A percentile compares a stretch with the other conserved stretches of the same genome.
These are phyloP conservation scores for Pseudocercospora cruenta DNA, from an alignment of 2,329 filamentous ascomycete genomes.

Conservation along the genomic window DNA sequence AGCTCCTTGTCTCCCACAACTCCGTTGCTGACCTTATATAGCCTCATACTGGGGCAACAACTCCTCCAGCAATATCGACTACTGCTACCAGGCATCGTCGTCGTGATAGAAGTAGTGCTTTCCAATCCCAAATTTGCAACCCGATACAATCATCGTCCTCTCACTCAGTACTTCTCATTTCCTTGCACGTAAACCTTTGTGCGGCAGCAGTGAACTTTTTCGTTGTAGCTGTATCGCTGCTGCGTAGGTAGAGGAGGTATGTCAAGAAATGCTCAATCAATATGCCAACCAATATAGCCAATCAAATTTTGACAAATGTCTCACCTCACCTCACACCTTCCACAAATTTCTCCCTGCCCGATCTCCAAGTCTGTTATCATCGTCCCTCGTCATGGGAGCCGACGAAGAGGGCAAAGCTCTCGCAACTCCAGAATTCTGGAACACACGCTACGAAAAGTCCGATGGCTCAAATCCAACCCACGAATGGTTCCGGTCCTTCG, in stretches of 20 bases:
- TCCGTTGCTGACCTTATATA: background rate
- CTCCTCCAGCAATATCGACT: background rate
- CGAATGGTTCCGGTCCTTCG: slow-evolving; percentile 60
- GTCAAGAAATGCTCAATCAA: background rate
- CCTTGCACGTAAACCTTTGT: too few relatives aligned
- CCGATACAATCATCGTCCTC: background rate
- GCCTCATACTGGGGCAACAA: slow-evolving; percentile 5
- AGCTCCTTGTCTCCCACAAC: background rate
- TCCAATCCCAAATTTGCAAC: background rate
- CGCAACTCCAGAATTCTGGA: slow-evolving; percentile 54
- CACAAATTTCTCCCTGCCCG: background rate
- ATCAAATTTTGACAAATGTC: background rate
- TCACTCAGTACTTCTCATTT: too few relatives aligned
- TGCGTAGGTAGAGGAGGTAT: background rate
- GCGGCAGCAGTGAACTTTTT: too few relatives aligned
- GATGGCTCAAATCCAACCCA: slow-evolving; percentile 48
- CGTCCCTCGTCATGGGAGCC: slow-evolving; percentile 6
- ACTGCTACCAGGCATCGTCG: slow-evolving; percentile 7
- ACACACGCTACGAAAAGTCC: slow-evolving; percentile 51
- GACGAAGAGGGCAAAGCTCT: slow-evolving; percentile 42
- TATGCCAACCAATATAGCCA: background rate
- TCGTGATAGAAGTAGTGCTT: background rate
- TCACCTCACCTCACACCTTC: background rate
- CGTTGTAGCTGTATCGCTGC: too few relatives aligned
- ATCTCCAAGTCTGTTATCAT: background rate